These are phyloP conservation scores for Neonectria coccinea DNA, from an alignment of 2,329 filamentous ascomycete genomes.

Conservation along the genomic window DNA sequence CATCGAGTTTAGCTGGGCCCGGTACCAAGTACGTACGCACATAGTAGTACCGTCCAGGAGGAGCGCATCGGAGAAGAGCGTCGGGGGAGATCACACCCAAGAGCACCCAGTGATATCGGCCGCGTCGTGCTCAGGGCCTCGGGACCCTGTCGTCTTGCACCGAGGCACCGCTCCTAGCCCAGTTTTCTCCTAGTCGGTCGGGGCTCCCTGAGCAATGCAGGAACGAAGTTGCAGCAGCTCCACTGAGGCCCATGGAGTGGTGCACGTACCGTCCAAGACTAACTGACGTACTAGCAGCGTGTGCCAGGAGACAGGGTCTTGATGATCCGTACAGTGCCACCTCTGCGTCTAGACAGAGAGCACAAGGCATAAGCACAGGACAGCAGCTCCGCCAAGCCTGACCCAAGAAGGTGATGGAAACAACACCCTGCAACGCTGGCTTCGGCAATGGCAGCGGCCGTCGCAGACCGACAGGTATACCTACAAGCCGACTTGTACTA, in stretches of 20 bases:
- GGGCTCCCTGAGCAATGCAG: conserved; percentile 45
- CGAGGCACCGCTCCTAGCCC: conserved; percentile 34
- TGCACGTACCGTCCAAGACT: conserved; percentile 28
- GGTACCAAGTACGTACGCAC: conserved; percentile 13
- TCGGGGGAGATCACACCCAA: neutral
- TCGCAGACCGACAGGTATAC: conserved; percentile 18
- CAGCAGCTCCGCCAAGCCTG: conserved; percentile 15
- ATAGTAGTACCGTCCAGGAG: conserved; percentile 20
- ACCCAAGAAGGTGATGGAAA: conserved; percentile 22
- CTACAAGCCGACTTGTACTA: neutral
- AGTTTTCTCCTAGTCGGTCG: conserved; percentile 31
- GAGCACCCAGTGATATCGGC: conserved; percentile 33
- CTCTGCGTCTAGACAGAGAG: conserved; percentile 7
- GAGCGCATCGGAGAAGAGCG: neutral
- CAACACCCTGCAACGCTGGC: conserved; percentile 20
- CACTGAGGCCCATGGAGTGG: conserved; percentile 31
- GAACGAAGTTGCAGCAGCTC: conserved; percentile 44
- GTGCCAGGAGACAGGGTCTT: conserved; percentile 15
- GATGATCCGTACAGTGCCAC: conserved; percentile 22
- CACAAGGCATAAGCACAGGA: conserved; percentile 20
- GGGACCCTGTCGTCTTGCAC: conserved; percentile 23
- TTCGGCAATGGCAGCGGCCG: conserved; percentile 13
- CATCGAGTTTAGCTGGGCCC: conserved; percentile 26
- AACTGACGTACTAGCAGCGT: conserved; percentile 31
- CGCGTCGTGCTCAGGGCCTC: conserved; percentile 34